Base-by-base conservation (phyloP, 1,284 basidiomycete genomes). In the Volvariella surrecta region DNA sequence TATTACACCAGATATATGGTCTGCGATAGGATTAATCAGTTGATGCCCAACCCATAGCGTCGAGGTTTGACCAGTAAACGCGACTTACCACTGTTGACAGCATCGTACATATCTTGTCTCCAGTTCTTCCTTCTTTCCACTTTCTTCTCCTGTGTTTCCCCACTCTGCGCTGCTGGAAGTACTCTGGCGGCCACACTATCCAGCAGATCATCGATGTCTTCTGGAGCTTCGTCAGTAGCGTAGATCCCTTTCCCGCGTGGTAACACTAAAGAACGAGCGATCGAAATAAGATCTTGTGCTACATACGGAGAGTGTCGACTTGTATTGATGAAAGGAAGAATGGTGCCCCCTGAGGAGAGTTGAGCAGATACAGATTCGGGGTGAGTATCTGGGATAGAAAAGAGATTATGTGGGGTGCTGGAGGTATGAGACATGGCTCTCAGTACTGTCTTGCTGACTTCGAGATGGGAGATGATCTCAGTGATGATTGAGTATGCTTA, bases 171-270 rank as follows among this genome's bases (percentile, higher is more conserved):
- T n/a, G n/a, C n/a, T n/a, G n/a, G n/a, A n/a, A n/a, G n/a, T n/a
- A 55, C 58, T 43, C 35, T 50, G 3, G 64, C 65, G 38, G 63
- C 61, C 6, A 35, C 13, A 35, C 34, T 15, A 35, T 16, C 34
- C 34, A n/a, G 59, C 51, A 3, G 76, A 54, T 59, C 62, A 28
- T 63, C 64, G 38, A 73, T 68, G 15, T 55, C 65, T 31, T 71
- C 64, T 15, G 70, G 66, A 10, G 68, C 62, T 50, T 76, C 73
- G 48, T 75, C 74, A 7, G 73, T 74, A 9, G 74, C 74, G 42
- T 74, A 75, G 32, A 75, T 70, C 9, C 73, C 74, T 53, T 67
- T 72, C 16, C 71, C 72, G 24, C 63, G 63, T 21, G 69, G 67
- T 50, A 65, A 58, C 2, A 75, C 71, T 22, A 74, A 53, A 4